Evolutionary conservation across 2,329 filamentous ascomycete genomes (phyloP).

Genomic region (Rutstroemia sp.): DNA sequence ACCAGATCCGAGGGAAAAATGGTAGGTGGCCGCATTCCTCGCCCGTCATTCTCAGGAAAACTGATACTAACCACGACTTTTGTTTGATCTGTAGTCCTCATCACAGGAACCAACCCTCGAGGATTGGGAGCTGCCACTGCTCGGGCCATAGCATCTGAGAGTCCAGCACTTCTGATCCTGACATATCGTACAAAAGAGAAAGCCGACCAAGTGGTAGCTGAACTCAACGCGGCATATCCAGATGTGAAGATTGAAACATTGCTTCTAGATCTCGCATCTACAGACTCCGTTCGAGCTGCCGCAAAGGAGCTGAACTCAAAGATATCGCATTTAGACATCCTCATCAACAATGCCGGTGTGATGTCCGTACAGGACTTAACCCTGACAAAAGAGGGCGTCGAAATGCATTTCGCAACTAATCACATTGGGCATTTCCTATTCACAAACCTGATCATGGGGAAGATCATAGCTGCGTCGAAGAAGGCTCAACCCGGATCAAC

Average conservation of each 20-base stretch:
- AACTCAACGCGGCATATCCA: constrained; percentile 9
- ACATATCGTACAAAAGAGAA: constrained; percentile 15
- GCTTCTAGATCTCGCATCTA: constrained; percentile 31
- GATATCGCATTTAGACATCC: constrained; percentile 32
- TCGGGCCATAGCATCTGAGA: constrained; percentile 22
- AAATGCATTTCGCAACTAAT: constrained; percentile 19
- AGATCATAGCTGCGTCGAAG: constrained; percentile 6
- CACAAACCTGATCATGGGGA: constrained; percentile 15
- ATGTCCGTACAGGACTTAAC: constrained; percentile 33
- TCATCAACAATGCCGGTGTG: constrained; percentile 37
- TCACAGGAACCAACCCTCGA: constrained; percentile 16
- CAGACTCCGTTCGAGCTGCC: constrained; percentile 22
- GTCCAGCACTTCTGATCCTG: constrained; percentile 12
- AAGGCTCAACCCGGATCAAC: constrained; percentile 10
- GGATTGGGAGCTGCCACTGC: constrained; percentile 16
- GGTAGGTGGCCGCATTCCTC: background rate
- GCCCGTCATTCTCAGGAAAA: background rate
- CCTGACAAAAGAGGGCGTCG: constrained; percentile 32
- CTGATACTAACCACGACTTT: background rate
- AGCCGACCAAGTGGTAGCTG: constrained; percentile 14
- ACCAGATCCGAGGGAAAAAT: constrained; percentile 30
- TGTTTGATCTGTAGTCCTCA: constrained; percentile 16
- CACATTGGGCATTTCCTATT: constrained; percentile 17
- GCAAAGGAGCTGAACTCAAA: constrained; percentile 21
- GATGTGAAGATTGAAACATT: constrained; percentile 10